Evolutionary conservation across 192 early-diverging fungal genomes (phyloP), one percentile per base, ranked within the genome.

Genomic region (Lunasporangiospora selenospora): DNA sequence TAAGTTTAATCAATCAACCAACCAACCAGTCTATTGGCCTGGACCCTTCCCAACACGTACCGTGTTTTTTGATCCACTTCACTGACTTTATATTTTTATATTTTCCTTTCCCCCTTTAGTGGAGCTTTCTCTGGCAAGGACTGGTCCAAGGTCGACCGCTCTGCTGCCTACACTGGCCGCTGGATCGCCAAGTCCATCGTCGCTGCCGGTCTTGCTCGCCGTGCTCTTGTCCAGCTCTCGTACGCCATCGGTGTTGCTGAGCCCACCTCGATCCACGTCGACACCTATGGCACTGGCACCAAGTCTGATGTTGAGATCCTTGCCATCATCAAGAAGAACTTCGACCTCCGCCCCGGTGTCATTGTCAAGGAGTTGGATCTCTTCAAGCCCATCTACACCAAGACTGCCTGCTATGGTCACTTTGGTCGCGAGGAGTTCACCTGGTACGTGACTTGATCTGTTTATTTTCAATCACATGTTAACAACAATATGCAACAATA

Each of bases 121-220:
- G 97, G 97, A 89, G 95, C 95, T 79, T 98, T 99, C 92, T 97
- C 95, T 60, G 97, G 97, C 59, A 99, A 99, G 89, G 97, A 98
- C 87, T 98, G 93, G 91, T 96, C 94, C 90, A 98, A 98, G 92
- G 95, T 99, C 75, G 95, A 96, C 81, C 93, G 97, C 82, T 96
- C 94, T 36, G 96, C 95, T 73, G 96, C 96, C 61, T 99, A 98
- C 83, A 92, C 96, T 45, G 77, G 71, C 58, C 93, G 96, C 69
- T 98, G 95, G 92, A 92, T 99, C 73, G 94, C 97, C 83, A 98
- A 99, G 90, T 98, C 94, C 38, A 81, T 98, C 62, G 94, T 99
- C 51, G 82, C 85, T 18, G 97, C 97, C 71, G 90, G 89, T 60
- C 90, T 99, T 59, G 93, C 91, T 65, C 94, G 95, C 65, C 92